Base-by-base conservation (phyloP, 2,329 filamentous ascomycete species). In the Diaporthe australafricana region DNA sequence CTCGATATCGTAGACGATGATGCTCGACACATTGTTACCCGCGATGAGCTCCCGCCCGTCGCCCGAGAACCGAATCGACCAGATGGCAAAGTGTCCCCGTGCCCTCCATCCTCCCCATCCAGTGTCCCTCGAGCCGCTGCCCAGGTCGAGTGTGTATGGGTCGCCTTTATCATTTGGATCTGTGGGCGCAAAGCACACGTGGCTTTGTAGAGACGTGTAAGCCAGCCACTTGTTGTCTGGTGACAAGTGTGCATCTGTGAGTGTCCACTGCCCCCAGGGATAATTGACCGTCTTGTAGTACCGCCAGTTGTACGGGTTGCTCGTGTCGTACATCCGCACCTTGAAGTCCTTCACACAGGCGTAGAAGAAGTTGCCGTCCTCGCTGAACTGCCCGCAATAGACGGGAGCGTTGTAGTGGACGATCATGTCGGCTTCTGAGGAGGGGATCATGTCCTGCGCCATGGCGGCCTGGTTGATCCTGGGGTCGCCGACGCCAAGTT, bases 281-380 rank as follows among this genome's bases (percentile, higher is more conserved):
- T 96, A 98, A 35, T 87, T 84, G 6, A 95, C 94, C 0, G 93
- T 96, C 84, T 96, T 98, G 86, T 98, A 98, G 81, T 98, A 95
- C 80, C 92, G 93, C 96, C 96, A 99, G 75, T 95, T 89, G 81
- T 96, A 97, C 0, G 96, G 95, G 77, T 98, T 98, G 1, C 94
- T 95, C 0, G 96, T 98, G 81, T 98, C 96, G 82, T 98, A 99
- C 94, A 99, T 95, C 68, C 95, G 92, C 12, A 99, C 95, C 76
- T 91, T 93, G 84, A 98, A 98, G 81, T 98, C 95, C 81, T 98
- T 94, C 12, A 93, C 93, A 78, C 93, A 96, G 7, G 93, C 92
- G 80, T 96, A 98, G 84, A 98, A 98, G 84, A 98, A 98, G 81
- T 98, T 97, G 32, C 96, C 96, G 77, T 99, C 96, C 75, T 97